A percentile compares a stretch with the other conserved stretches of the same genome.
Conservation (phyloP, 2,329 filamentous ascomycete genomes). For the Colletotrichum sp. region DNA sequence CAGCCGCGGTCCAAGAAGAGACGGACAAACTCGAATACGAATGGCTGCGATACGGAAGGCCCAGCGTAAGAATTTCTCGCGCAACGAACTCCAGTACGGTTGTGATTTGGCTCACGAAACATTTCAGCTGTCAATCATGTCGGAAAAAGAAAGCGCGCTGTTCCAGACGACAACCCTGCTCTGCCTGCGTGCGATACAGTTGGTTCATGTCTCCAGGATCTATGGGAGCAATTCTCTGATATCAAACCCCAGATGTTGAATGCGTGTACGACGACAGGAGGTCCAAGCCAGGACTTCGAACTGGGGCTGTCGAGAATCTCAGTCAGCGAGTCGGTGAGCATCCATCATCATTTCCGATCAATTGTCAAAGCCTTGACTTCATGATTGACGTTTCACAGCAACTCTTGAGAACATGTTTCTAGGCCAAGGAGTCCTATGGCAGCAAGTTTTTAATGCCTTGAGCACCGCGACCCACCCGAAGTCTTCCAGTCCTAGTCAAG, state of each 20-base stretch:
- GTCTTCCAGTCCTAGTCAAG: not conserved
- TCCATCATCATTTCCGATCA: not conserved
- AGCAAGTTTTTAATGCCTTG: slow-evolving; percentile 33
- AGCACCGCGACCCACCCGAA: not conserved
- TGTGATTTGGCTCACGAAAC: not conserved
- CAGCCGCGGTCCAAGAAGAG: not conserved
- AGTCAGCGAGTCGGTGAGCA: slow-evolving; percentile 29
- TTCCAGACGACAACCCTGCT: slow-evolving; percentile 45
- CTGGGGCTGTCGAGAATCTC: slow-evolving; percentile 38
- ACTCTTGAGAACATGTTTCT: slow-evolving; percentile 43
- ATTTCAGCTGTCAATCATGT: slow-evolving; percentile 41
- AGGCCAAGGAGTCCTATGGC: slow-evolving; percentile 39
- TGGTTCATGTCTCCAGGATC: not conserved
- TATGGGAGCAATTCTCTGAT: not conserved
- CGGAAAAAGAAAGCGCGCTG: slow-evolving; percentile 51
- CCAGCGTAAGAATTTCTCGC: not conserved
- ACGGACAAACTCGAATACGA: not conserved
- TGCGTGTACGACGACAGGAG: slow-evolving; percentile 38
- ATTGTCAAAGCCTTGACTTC: slow-evolving; percentile 6
- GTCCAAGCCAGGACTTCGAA: slow-evolving; percentile 36
- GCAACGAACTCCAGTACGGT: no score
- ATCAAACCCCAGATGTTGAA: slow-evolving; percentile 22
- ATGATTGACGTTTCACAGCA: slow-evolving; percentile 18
- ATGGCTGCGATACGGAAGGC: not conserved
- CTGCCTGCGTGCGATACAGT: slow-evolving; percentile 41